phyloP scores from a whole-genome alignment of 1,139 yeast genomes.

The Maudiozyma humilis region DNA sequence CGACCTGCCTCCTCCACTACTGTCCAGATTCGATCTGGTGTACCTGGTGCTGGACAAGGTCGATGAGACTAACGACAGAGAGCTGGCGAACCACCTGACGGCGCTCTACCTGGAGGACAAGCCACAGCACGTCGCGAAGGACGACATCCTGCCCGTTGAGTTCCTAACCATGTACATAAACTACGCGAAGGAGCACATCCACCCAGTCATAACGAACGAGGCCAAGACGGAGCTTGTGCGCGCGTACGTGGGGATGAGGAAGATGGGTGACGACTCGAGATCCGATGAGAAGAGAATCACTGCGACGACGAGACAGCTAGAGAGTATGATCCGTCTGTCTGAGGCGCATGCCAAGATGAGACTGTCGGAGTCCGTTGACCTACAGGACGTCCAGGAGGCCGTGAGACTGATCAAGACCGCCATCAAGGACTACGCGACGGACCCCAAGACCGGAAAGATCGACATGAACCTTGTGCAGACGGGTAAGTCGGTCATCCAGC shows the following conservation, averaged over 20 bases:
- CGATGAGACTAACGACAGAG: constrained; percentile 76
- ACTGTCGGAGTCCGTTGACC: constrained; percentile 58
- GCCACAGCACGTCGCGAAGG: constrained; percentile 59
- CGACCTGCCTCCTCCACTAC: constrained; percentile 90
- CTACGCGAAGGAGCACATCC: constrained; percentile 75
- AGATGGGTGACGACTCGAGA: constrained; percentile 84
- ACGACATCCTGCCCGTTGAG: constrained; percentile 74
- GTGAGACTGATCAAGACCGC: constrained; percentile 89
- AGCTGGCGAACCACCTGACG: constrained; percentile 83
- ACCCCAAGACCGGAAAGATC: constrained; percentile 90
- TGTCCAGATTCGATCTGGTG: constrained; percentile 90
- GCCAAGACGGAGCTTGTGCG: constrained; percentile 85
- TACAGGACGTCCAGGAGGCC: constrained; percentile 86
- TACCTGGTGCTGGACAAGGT: constrained; percentile 88
- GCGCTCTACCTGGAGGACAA: constrained; percentile 84
- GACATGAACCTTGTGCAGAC: constrained; percentile 97
- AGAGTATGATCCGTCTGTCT: constrained; percentile 85
- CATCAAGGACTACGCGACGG: constrained; percentile 95
- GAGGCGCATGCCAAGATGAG: constrained; percentile 99
- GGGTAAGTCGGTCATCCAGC: constrained; percentile 84
- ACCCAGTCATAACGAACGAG: constrained; percentile 68
- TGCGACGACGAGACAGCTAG: constrained; percentile 95
- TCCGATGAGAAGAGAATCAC: constrained; percentile 86
- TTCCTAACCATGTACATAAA: constrained; percentile 81
- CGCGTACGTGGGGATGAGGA: constrained; percentile 88